Base-by-base conservation (phyloP, 31 red algal species). In the Endocladia muricata region DNA sequence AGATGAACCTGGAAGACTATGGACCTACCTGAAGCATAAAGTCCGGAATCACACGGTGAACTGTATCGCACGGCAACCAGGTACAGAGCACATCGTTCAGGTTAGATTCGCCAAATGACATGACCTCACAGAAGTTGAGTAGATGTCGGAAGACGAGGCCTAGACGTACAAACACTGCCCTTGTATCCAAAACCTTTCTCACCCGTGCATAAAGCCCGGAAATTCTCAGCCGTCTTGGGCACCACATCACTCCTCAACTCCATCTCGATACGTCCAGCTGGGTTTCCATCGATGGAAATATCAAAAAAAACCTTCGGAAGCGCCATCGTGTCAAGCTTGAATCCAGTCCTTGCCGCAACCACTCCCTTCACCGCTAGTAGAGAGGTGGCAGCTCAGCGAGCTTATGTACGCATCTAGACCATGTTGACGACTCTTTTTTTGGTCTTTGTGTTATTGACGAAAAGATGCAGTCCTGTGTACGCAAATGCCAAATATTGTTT, bases 11-110 rank as follows among this genome's bases (percentile, higher is more conserved):
- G n/a, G n/a, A n/a, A n/a, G n/a, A n/a, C n/a, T n/a, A n/a, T n/a
- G n/a, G n/a, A 41, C 68, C 9, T 84, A 84, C 85, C 87, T 96
- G 93, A 4, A 42, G 62, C 90, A 98, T 93, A 43, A 98, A 98
- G 41, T 63, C 80, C 60, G 81, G 73, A 26, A 98, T 98, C 26
- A 51, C 71, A 22, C 96, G 91, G 68, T 98, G 96, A 68, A 94
- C 77, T 79, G 65, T 36, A 40, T 31, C n/a, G n/a, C n/a, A n/a
- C n/a, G n/a, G n/a, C n/a, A n/a, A n/a, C n/a, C n/a, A n/a, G n/a
- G n/a, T n/a, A n/a, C n/a, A n/a, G n/a, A n/a, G n/a, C n/a, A n/a
- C n/a, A n/a, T n/a, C n/a, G n/a, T n/a, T n/a, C n/a, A n/a, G n/a
- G n/a, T n/a, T n/a, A n/a, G n/a, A n/a, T n/a, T n/a, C n/a, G n/a